These are phyloP conservation scores for Cryphonectria japonica DNA, from an alignment of 2,329 filamentous ascomycete species.

Conservation along the genomic window DNA sequence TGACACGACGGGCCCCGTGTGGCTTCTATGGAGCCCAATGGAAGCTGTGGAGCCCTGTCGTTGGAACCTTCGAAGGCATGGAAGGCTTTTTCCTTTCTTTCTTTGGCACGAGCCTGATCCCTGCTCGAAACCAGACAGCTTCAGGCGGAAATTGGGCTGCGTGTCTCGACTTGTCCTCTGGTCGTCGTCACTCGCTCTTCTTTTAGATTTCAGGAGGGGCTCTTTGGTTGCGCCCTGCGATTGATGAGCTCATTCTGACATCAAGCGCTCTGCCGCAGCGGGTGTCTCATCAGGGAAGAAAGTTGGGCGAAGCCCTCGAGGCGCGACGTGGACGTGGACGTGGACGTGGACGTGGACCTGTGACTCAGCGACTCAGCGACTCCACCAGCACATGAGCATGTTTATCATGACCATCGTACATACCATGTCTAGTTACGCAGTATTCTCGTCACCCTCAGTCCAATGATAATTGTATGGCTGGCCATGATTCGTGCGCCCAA, in stretches of 20 bases:
- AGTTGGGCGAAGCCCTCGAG: background rate
- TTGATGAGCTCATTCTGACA: slow-evolving; percentile 8
- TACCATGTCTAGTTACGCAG: background rate
- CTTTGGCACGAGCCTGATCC: slow-evolving; percentile 15
- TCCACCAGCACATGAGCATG: background rate
- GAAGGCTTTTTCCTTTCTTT: background rate
- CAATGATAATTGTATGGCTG: background rate
- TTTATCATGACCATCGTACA: background rate
- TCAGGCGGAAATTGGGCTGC: slow-evolving; percentile 29
- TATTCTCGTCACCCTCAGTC: background rate
- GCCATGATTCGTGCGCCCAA: background rate
- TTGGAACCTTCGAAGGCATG: slow-evolving; percentile 26
- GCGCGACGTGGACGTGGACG: background rate
- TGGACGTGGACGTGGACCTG: background rate
- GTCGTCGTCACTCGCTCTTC: slow-evolving; percentile 17
- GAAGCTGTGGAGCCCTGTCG: slow-evolving; percentile 29
- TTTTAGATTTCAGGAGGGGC: slow-evolving; percentile 28
- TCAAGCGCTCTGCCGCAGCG: slow-evolving; percentile 6
- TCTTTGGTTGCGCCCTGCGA: slow-evolving; percentile 12
- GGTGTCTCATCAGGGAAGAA: background rate
- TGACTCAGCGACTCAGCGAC: background rate
- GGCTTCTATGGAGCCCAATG: slow-evolving; percentile 28
- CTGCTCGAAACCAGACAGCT: slow-evolving; percentile 23
- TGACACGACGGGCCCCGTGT: slow-evolving; percentile 8
- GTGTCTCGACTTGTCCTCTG: slow-evolving; percentile 16